Conservation (phyloP, 495 filamentous ascomycete genomes). For the Parachaetomium inaequale region DNA sequence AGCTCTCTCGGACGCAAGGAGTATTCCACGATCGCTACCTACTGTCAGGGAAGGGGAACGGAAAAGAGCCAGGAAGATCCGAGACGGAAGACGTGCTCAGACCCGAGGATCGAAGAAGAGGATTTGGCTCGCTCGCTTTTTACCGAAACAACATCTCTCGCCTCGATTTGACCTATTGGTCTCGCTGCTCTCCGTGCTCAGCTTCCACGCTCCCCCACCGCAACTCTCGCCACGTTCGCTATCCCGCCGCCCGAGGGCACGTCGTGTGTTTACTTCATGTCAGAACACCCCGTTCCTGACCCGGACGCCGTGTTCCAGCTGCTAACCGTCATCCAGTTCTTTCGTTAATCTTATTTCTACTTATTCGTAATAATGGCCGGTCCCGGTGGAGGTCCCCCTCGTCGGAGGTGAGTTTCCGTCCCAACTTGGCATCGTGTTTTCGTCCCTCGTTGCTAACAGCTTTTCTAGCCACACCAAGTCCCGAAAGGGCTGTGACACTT, state of each 20-base stretch:
- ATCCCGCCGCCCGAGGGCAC: conserved; percentile 26
- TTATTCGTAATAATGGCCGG: conserved; percentile 62
- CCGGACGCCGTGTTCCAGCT: background rate
- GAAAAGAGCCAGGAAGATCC: conserved; percentile 21
- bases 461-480: conserved; percentile 86
- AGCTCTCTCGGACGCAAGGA: conserved; percentile 21
- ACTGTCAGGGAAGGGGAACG: conserved; percentile 22
- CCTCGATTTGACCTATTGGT: conserved; percentile 4
- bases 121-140: conserved; percentile 3
- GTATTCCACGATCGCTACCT: conserved; percentile 38
- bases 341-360: conserved; percentile 35
- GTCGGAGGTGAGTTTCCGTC: conserved; percentile 51
- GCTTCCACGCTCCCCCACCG: conserved; percentile 22
- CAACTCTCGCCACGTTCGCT: conserved; percentile 40
- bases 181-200: conserved; percentile 6
- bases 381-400: conserved; percentile 67
- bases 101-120: background rate
- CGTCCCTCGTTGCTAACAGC: conserved; percentile 12
- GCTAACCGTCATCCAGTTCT: conserved; percentile 37
- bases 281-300: conserved; percentile 17
- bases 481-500: conserved; percentile 93
- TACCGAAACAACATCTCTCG: background rate
- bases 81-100: conserved; percentile 15
- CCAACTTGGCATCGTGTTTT: conserved; percentile 2
- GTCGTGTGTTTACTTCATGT: conserved; percentile 42